Evolutionary conservation across 2,329 filamentous ascomycete species (phyloP), one percentile per base, ranked within the genome.

Genomic region (Exophiala bonariae): DNA sequence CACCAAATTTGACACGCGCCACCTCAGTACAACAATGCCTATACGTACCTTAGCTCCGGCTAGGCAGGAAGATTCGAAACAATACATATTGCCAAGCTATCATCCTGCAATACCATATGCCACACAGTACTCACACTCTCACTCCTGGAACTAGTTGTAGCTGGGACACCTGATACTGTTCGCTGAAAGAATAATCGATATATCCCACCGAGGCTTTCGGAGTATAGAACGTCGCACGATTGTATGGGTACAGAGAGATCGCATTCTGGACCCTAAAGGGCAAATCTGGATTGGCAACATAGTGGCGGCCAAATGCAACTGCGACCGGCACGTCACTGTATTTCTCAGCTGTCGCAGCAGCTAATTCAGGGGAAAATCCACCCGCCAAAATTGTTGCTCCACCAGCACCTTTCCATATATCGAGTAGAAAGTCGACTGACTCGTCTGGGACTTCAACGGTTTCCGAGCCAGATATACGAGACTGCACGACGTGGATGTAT

Each of bases 401-500:
- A 0, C 78, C 77, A 6, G 66, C 62, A 2, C 70, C 72, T 42
- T 80, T 75, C 46, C 81, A 80, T 8, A 69, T 54, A 38, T 38
- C 3, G 5, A 31, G 3, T 4, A 20, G 20, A 41, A 46, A 46
- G 19, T 46, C 43, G 3, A 41, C 4, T 5, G 18, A 34, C n/a
- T 41, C 39, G 19, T 67, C 62, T 3, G 65, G 56, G 2, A 59
- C 50, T 3, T 67, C 62, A 2, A 61, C 26, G 30, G 40, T 30
- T 0, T 74, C 75, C 0, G 67, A 61, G n/a, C 50, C 47, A 11
- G 51, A 34, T 3, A 79, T 62, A 0, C 78, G 71, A 0, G 78
- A 72, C 52, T 83, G 78, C 6, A 83, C 62, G 0, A 83, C 49
- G 58, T 82, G 79, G 1, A 84, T 58, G 55, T 80, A 83, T 1